phyloP scores from a whole-genome alignment of 2,329 filamentous ascomycete genomes.

The Arthrobotrys pseudoclavata region DNA sequence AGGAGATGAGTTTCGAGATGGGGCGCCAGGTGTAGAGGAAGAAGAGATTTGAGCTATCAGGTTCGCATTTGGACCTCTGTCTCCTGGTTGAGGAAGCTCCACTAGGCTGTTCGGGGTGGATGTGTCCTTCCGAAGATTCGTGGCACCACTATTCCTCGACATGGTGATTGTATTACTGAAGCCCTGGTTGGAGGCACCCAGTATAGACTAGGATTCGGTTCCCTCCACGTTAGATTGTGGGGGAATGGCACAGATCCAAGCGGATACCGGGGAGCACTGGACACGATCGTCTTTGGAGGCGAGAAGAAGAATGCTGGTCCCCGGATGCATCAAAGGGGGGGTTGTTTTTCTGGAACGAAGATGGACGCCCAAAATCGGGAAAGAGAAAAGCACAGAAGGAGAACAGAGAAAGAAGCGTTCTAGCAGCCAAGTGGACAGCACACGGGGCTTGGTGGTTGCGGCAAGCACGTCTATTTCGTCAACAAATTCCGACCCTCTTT shows the following conservation, averaged over 20 bases:
- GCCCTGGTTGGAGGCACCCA: constrained; percentile 49
- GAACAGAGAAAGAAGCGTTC: constrained; percentile 33
- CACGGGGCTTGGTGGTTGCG: constrained; percentile 30
- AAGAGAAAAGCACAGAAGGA: constrained; percentile 18
- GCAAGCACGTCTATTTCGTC: constrained; percentile 43
- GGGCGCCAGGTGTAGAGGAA: constrained; percentile 47
- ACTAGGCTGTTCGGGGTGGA: constrained; percentile 55
- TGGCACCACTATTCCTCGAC: constrained; percentile 52
- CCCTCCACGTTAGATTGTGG: constrained; percentile 46
- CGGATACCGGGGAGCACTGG: constrained; percentile 51
- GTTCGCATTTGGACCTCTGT: constrained; percentile 34
- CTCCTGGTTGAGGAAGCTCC: constrained; percentile 41
- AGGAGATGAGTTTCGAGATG: constrained; percentile 58
- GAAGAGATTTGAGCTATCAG: constrained; percentile 45
- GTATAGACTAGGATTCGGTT: constrained; percentile 47
- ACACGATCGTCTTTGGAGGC: constrained; percentile 56
- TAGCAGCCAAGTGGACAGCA: constrained; percentile 42
- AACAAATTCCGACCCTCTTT: constrained; percentile 28
- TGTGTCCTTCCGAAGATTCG: constrained; percentile 53
- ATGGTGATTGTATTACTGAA: constrained; percentile 52
- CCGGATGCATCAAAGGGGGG: constrained; percentile 54
- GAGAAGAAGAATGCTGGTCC: constrained; percentile 53
- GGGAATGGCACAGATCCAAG: constrained; percentile 52
- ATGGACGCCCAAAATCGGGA: constrained; percentile 46
- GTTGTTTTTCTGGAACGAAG: constrained; percentile 29